Base-by-base conservation (phyloP, 2,329 filamentous ascomycete species). In the Stagonosporopsis chrysanthemi region DNA sequence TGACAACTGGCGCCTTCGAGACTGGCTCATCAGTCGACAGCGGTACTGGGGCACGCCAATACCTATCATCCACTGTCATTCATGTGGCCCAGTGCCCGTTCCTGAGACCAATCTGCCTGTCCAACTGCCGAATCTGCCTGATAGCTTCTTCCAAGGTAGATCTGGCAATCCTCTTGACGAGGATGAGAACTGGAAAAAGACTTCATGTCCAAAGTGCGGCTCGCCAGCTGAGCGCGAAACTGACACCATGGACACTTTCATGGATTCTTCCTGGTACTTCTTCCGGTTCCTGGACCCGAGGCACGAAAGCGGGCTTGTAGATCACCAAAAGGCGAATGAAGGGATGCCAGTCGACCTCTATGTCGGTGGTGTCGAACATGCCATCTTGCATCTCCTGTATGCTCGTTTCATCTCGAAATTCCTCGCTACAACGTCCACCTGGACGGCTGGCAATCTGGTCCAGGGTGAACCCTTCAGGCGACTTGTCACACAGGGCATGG, bases 191-290 rank as follows among this genome's bases (percentile, higher is more conserved):
- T 97, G 91, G 87, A 82, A 91, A 42, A 86, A 92, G 66, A 90
- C 88, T 0, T 75, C 81, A 2, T 97, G 92, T 70, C 92, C 92
- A 5, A 85, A 85, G 65, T 97, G 92, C 68, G 79, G 83, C 15
- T 82, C 84, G 1, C 78, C 86, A 23, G 92, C 91, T 6, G 89
- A 87, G 72, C 85, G 92, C 62, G 92, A 97, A 63, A 96, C 92
- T 0, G 92, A 97, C 73, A 97, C 92, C 2, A 96, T 97, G 92
- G 92, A 97, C 75, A 97, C 92, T 0, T 97, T 97, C 77, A 92
- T 97, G 59, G 92, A 96, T 77, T 96, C 92, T 1, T 96, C 92
- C 51, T 97, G 92, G 92, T 97, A 97, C 75, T 96, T 88, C 70
- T 86, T 93, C 78, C 86, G 91, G 12, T 96, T 92, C 67, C 77